Evolutionary conservation across 441 rosid species (phyloP), one percentile per base, ranked within the genome.

Genomic region (Populus hybrid): DNA sequence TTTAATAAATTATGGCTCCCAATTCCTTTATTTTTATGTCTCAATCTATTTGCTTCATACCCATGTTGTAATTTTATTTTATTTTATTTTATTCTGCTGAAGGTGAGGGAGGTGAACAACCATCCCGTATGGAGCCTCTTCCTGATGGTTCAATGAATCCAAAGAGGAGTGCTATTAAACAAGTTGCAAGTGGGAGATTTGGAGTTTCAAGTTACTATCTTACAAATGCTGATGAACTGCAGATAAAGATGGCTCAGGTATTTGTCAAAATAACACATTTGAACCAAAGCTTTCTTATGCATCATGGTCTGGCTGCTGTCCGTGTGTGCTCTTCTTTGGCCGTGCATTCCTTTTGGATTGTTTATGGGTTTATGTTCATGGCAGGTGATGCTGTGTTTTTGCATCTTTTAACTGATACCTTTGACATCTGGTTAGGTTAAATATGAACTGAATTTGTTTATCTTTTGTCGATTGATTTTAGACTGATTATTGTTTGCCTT

Each of bases 71-170:
- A 42, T 24, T 24, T 24, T 24, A 24, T n/a, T 8, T 6, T 65
- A 14, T 36, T 42, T 32, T 0, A n/a, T 34, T 61, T 26, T 21
- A 71, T 30, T 76, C 40, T 72, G 30, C 68, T 69, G 74, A 76
- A 97, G 99, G 99, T 71, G 99, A 97, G 97, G 99, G 99, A 84
- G 99, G 99, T 46, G 99, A 97, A 85, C 97, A 93, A 76, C 98
- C 99, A 65, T 90, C 98, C 82, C 98, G 99, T 38, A 90, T 97
- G 99, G 95, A 89, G 85, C 92, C 96, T 84, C 97, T 95, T 84
- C 84, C 92, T 14, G 91, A 93, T 84, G 99, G 99, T 83, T 90
- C 98, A 75, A 88, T 71, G 89, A 97, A 97, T 80, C 99, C 98
- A 24, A 92, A 89, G 87, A 92, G 99, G 84, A 97, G 99, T 81